Evolutionary conservation across 192 early-diverging fungal species (phyloP).

Genomic region (Coemansia sp.): DNA sequence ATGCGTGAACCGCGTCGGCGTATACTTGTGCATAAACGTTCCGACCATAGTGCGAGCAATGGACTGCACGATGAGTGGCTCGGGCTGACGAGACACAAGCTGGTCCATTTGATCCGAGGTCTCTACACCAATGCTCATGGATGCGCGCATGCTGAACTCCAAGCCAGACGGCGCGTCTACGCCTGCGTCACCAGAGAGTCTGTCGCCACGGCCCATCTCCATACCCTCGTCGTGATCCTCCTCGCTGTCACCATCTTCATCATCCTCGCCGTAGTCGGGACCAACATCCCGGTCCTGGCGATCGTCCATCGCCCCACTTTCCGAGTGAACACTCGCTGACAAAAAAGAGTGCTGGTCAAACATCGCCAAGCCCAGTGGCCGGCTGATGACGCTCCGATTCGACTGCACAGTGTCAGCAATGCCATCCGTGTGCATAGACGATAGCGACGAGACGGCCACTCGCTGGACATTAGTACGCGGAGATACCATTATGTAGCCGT

Average conservation of each 20-base stretch:
- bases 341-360: constrained; percentile 7
- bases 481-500: constrained; percentile 57
- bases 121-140: constrained; percentile 31
- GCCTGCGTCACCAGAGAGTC: background rate
- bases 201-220: background rate
- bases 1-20: constrained; percentile 56
- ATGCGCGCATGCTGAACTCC: constrained; percentile 14
- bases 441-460: constrained; percentile 21
- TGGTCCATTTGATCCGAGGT: constrained; percentile 21
- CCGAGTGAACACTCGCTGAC: background rate
- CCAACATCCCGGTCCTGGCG: constrained; percentile 19
- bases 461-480: constrained; percentile 52
- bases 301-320: background rate
- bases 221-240: background rate
- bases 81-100: constrained; percentile 42
- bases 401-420: constrained; percentile 3
- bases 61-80: constrained; percentile 68
- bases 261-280: constrained; percentile 12
- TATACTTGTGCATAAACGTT: constrained; percentile 74
- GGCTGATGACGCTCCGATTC: background rate
- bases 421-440: constrained; percentile 19
- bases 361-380: constrained; percentile 1
- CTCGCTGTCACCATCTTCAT: background rate
- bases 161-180: background rate
- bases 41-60: constrained; percentile 84